These are phyloP conservation scores for Eucalyptus regnans DNA, from an alignment of 345 rosid genomes.

Conservation along the genomic window DNA sequence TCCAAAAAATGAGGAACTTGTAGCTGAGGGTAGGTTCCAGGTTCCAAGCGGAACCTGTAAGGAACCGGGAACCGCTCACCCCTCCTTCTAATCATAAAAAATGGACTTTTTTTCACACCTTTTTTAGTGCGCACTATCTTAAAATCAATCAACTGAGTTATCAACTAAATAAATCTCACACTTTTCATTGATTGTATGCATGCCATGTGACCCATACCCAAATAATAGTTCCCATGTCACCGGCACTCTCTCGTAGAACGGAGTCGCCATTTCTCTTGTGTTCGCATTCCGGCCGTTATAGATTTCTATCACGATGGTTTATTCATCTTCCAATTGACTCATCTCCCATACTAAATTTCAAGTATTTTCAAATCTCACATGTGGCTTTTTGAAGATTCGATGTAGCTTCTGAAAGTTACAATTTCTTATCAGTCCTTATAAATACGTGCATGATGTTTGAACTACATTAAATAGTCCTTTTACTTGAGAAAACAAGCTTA, in stretches of 20 bases:
- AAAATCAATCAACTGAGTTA: accelerated
- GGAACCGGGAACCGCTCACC: too few relatives aligned
- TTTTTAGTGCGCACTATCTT: too few relatives aligned
- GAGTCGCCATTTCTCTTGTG: too few relatives aligned
- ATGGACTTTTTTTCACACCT: too few relatives aligned
- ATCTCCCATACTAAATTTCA: too few relatives aligned
- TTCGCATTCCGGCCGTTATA: accelerated
- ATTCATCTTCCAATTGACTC: too few relatives aligned
- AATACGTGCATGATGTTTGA: not conserved
- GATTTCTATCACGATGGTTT: accelerated
- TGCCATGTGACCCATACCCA: too few relatives aligned
- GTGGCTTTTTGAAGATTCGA: not conserved
- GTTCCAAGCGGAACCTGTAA: too few relatives aligned
- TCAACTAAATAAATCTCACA: accelerated
- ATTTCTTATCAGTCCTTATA: not conserved
- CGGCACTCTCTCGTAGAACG: accelerated
- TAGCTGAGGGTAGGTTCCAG: too few relatives aligned
- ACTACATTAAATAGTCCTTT: not conserved
- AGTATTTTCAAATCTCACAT: too few relatives aligned
- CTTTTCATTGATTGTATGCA: accelerated
- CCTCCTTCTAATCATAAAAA: not conserved
- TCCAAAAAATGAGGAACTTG: too few relatives aligned
- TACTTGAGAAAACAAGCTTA: not conserved
- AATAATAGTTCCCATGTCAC: accelerated
- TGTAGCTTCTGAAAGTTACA: not conserved